Base-by-base conservation (phyloP, 176 grass and related monocot species). In the Dactylis glomerata region DNA sequence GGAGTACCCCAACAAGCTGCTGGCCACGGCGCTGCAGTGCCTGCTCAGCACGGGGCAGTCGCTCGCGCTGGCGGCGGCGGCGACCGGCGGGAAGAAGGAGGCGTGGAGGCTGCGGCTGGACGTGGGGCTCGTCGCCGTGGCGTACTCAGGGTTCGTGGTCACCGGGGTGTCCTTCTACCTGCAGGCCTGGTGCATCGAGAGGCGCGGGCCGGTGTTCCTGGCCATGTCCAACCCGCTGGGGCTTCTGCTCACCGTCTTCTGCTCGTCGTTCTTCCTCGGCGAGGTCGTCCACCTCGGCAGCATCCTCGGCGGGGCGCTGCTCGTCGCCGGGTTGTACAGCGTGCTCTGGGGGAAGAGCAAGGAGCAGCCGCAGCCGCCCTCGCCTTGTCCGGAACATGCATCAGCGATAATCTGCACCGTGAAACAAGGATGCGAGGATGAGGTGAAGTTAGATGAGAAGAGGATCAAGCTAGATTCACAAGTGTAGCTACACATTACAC, bases 1-100 rank as follows among this genome's bases (percentile, higher is more conserved):
- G 59, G 93, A 96, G 40, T 96, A 91, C 59, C 86, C 93, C 1
- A 89, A 91, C 59, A 96, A 92, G 88, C 77, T 96, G 8, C 70
- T 91, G 16, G 56, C 79, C 24, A 91, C 83, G 38, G 54, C 87
- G 76, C 22, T 89, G 0, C 82, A 84, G 81, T 86, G 82, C 80
- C 2, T 77, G 22, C 85, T 90, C 1, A 87, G 93, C 68, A 71
- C 47, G 11, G n/a, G 78, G 15, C 90, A 95, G 73, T 95, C 90
- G 27, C 62, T 85, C 26, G 19, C 81, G 10, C 75, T 86, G 15
- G 90, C 90, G 3, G 82, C 88, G 46, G 77, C 63, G 22, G 75
- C 75, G 46, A 51, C 72, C 28, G 45, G 28, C 16, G 46, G 72
- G 23, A 83, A 83, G 82, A 77, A 86, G 49, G 70, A 69, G 8